Evolutionary conservation across 2,329 filamentous ascomycete genomes (phyloP), one percentile per base, ranked within the genome.

Genomic region (Nemania sp.): DNA sequence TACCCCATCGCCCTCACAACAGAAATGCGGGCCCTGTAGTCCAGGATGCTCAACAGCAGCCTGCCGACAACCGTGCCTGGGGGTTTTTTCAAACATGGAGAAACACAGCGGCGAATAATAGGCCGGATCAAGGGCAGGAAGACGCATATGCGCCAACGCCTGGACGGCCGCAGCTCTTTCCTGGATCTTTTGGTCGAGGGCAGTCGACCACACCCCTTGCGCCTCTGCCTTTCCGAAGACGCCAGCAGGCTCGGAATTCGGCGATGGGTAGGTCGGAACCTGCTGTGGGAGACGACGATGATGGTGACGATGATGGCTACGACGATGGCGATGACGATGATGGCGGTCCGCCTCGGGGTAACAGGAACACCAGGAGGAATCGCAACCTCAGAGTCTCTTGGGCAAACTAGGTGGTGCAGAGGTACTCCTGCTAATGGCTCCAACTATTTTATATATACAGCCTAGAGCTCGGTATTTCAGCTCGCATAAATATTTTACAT

Each of bases 201-300:
- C 61, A 64, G 59, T 67, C 67, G 5, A 70, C 68, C 14, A 70
- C 68, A 20, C 68, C 68, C 6, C 48, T 70, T 17, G 68, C 66
- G 20, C 68, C 68, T 2, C 59, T 67, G 19, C 68, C 68, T 2
- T 64, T 55, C 40, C 49, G 61, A 24, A 31, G 49, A 9, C 61
- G 59, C 28, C 67, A 60, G 61, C 61, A 61, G 45, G 60, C 49
- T 9, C 52, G 58, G 26, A 64, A 64, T 39, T 67, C 66, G 42
- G 41, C 61, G 6, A 49, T 66, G 45, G 61, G 62, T 19, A 59
- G 61, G 36, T 66, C 66, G 14, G 62, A 61, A n/a, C 53, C 61
- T 36, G 61, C 57, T 20, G 61, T 50, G 14, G 61, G 59, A 33
- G 48, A 49, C 24, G 37, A 22, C 17, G 20, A 11, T 22, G 33